phyloP scores from a whole-genome alignment of 768 basidiomycete species.

The Sarcodon sp. region DNA sequence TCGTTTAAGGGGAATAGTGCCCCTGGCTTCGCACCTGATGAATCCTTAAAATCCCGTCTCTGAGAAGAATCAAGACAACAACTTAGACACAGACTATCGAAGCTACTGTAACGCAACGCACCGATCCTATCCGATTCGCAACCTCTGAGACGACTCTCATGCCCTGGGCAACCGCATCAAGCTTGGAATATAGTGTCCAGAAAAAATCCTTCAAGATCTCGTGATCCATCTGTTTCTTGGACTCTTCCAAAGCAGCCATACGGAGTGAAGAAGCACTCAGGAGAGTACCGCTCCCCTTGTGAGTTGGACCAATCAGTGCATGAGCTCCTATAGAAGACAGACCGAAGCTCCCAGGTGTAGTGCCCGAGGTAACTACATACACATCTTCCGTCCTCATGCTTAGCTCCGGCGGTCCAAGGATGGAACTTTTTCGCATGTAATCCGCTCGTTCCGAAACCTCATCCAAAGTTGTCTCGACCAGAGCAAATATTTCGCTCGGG shows the following conservation, averaged over 20 bases:
- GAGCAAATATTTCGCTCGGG: conserved; percentile 66
- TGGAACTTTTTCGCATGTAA: conserved; percentile 45
- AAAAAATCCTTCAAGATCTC: conserved; percentile 86
- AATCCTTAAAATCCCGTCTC: conserved; percentile 88
- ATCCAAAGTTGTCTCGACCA: conserved; percentile 79
- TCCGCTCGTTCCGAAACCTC: conserved; percentile 90
- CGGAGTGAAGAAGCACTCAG: conserved; percentile 45
- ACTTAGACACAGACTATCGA: background rate
- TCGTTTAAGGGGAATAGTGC: conserved; percentile 75
- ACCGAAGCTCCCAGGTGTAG: background rate
- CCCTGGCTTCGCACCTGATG: conserved; percentile 64
- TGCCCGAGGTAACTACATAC: conserved; percentile 30
- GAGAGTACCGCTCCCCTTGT: conserved; percentile 12
- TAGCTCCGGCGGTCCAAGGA: conserved; percentile 19
- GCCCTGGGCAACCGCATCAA: conserved; percentile 89
- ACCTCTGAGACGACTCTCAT: conserved; percentile 86
- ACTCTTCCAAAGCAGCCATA: conserved; percentile 61
- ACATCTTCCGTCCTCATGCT: conserved; percentile 32
- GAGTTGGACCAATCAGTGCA: background rate
- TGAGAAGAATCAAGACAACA: conserved; percentile 15
- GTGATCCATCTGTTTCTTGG: conserved; percentile 61
- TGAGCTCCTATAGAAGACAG: background rate
- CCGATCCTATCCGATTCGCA: conserved; percentile 79
- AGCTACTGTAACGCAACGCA: conserved; percentile 28
- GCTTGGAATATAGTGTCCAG: conserved; percentile 94